phyloP scores from a whole-genome alignment of 164 flowering plant genomes.

The Pachysandra terminalis region DNA sequence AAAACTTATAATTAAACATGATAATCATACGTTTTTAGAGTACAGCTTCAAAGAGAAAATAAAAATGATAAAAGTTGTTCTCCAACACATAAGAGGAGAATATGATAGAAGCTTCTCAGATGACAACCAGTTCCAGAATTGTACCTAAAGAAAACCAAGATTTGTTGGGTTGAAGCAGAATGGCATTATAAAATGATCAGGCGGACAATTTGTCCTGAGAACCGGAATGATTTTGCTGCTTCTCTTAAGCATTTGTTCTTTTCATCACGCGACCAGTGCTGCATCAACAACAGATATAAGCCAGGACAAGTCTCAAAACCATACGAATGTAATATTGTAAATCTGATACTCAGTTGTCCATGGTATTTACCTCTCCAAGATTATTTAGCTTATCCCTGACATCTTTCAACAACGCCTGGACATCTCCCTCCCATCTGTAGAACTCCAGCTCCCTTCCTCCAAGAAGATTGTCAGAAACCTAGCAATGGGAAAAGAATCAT shows the following conservation, averaged over 20 bases:
- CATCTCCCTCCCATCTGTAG: constrained; percentile 76
- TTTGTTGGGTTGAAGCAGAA: not conserved
- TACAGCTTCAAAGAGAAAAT: too few species aligned
- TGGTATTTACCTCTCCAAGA: constrained; percentile 65
- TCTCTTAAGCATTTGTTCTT: constrained; percentile 86
- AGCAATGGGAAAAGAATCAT: not conserved
- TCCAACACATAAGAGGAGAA: too few species aligned
- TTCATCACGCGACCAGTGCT: constrained; percentile 84
- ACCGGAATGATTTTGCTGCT: constrained; percentile 68
- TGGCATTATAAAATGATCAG: constrained; percentile 53
- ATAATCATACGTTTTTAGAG: too few species aligned
- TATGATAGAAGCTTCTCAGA: not conserved
- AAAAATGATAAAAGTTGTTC: too few species aligned
- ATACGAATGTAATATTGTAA: not conserved
- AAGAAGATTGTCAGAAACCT: constrained; percentile 71
- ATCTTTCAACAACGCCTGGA: constrained; percentile 49
- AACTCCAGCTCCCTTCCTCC: constrained; percentile 74
- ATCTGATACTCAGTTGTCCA: not conserved
- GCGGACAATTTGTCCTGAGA: constrained; percentile 76
- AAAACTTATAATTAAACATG: too few species aligned
- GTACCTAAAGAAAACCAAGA: not conserved
- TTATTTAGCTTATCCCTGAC: constrained; percentile 79
- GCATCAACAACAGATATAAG: constrained; percentile 15
- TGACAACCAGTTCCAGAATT: not conserved
- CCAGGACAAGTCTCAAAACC: not conserved